Conservation (phyloP, 1,139 yeast species). For the Arxiozyma telluris region DNA sequence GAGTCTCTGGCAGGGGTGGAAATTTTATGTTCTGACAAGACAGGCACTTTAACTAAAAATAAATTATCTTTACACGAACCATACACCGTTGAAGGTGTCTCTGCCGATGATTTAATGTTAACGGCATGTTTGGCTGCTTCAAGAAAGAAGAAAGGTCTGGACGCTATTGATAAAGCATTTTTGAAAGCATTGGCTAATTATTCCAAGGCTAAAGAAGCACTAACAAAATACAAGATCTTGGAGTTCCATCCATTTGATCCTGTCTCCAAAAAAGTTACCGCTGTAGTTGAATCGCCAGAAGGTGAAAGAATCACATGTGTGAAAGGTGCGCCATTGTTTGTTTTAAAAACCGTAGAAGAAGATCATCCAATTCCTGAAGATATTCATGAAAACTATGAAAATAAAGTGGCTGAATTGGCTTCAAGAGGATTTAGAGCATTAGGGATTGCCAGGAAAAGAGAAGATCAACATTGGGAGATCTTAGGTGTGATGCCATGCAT, state of each 20-base stretch:
- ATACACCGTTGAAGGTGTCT: conserved; percentile 97
- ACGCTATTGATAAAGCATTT: conserved; percentile 95
- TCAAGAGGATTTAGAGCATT: conserved; percentile 96
- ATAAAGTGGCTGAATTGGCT: conserved; percentile 93
- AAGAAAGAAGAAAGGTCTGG: conserved; percentile 96
- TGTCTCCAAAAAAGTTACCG: conserved; percentile 91
- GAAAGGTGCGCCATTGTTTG: conserved; percentile 95
- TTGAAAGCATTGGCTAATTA: conserved; percentile 72
- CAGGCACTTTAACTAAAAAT: conserved; percentile 98
- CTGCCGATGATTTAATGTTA: conserved; percentile 90
- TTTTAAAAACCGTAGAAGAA: conserved; percentile 87
- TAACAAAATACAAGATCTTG: conserved; percentile 85
- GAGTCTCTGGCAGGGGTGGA: conserved; percentile 98
- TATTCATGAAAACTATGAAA: conserved; percentile 84
- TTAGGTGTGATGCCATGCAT: conserved; percentile 96
- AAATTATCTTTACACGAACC: conserved; percentile 94
- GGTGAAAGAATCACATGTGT: conserved; percentile 94
- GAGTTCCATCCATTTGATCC: conserved; percentile 97
- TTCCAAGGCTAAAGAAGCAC: conserved; percentile 91
- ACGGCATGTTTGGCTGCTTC: conserved; percentile 97
- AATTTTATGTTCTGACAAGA: conserved; percentile 95
- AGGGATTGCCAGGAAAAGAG: conserved; percentile 98
- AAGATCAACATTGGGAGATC: conserved; percentile 96
- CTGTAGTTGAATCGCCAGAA: conserved; percentile 86
- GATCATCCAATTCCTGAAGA: conserved; percentile 93